A percentile compares a stretch with the other conserved stretches of the same genome.
These are phyloP conservation scores for Linderniella brevidens DNA, from an alignment of 257 asterid genomes.

Conservation along the genomic window DNA sequence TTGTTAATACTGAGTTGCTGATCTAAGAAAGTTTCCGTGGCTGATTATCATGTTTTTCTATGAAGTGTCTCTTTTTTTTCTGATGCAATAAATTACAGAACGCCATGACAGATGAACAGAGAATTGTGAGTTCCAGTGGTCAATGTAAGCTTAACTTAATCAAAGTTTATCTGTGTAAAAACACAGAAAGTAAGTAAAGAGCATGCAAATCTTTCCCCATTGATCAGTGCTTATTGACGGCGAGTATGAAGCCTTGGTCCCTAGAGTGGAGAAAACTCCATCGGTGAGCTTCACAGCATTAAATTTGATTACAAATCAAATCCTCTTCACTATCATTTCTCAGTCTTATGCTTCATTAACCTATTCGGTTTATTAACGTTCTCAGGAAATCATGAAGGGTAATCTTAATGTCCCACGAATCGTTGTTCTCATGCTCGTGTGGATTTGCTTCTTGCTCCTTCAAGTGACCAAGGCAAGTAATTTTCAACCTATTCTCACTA, in stretches of 20 bases:
- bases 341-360: constrained; percentile 1
- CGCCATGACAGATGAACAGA: too few relatives aligned
- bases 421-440: constrained; percentile 35
- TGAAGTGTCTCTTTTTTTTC: too few relatives aligned
- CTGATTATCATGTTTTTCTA: too few relatives aligned
- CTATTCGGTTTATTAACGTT: too few relatives aligned
- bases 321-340: background rate
- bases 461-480: constrained; percentile 76
- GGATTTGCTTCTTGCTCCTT: constrained; percentile 69
- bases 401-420: constrained; percentile 45
- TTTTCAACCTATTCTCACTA: background rate
- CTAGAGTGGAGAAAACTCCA: constrained; percentile 52
- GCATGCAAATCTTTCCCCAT: too few relatives aligned
- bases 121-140: too few relatives aligned
- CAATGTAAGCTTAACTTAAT: too few relatives aligned
- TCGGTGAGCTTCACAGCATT: constrained; percentile 24
- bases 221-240: constrained; percentile 55
- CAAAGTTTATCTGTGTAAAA: too few relatives aligned
- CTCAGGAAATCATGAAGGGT: constrained; percentile 48
- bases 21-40: background rate
- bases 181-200: too few relatives aligned
- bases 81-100: too few relatives aligned
- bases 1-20: background rate
- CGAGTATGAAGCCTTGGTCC: constrained; percentile 42
- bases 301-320: background rate